Base-by-base conservation (phyloP, 2,329 filamentous ascomycete species). In the Grosmannia clavigera region DNA sequence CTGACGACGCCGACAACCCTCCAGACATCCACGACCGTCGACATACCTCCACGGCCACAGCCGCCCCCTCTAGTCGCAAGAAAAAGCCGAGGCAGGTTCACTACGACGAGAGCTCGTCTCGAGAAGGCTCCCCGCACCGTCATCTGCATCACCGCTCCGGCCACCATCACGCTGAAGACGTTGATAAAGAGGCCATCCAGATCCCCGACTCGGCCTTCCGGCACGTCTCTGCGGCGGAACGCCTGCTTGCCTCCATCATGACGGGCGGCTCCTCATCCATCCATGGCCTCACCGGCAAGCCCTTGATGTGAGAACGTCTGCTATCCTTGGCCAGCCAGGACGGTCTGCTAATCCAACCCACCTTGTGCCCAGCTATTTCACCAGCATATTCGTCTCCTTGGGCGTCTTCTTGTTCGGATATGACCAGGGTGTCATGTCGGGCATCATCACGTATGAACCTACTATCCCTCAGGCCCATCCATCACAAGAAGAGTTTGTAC, bases 271-370 rank as follows among this genome's bases (percentile, higher is more conserved):
- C 85, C 66, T 79, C 82, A 70, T 85, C 87, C 71, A 86, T 90
- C 69, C 88, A 94, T 76, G 94, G 94, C 79, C 82, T 99, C 67
- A 95, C 95, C 68, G 94, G 94, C 76, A 96, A 95, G 79, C 86
- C 92, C 74, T 80, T 99, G 69, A 82, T 99, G 87, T 96, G 27
- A 11, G 57, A 19, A 19, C 11, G n/a, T 27, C 3, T 5, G 6
- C 10, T 51, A 7, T 31, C 38, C 9, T 29, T 14, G 9, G n/a
- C 10, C 29, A 12, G n/a, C 3, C 12, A 33, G 33, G 31, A 12
- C 16, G 19, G 10, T 52, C 10, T 40, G 22, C 22, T 55, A 22
- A 46, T 72, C 66, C 33, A 22, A 66, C 66, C 29, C n/a, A 5
- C 3, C 22, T 33, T 9, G 3, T 38, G 2, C 11, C 11, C 68